Evolutionary conservation across 1,139 yeast genomes (phyloP), one percentile per base, ranked within the genome.

Genomic region (Zygosaccharomyces pseudobailii): DNA sequence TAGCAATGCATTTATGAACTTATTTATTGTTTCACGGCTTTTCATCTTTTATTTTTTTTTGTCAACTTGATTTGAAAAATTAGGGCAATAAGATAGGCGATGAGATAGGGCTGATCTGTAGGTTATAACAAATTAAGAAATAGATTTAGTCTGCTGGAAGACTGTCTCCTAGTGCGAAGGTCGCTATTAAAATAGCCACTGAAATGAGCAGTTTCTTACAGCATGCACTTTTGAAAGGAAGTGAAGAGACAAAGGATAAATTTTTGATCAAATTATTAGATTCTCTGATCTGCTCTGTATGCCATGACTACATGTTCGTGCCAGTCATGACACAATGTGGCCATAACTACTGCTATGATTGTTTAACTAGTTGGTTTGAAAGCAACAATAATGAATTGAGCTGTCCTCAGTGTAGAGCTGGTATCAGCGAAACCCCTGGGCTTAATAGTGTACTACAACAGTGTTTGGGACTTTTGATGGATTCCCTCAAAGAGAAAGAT

Each of bases 251-350:
- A 6, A 56, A 52, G 40, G 54, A 56, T 34, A 46, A 47, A 36
- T 20, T 58, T 7, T 40, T 61, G 22, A 30, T 46, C 3, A 55
- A 58, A 34, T 25, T 63, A 9, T 44, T 62, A n/a, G 63, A 59
- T 17, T 44, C 58, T 9, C 36, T 55, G n/a, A 49, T 56, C 32
- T 65, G 68, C 45, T 52, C 63, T 3, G 57, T 65, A 27, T 65
- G 68, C 42, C 67, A 63, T 43, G 68, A 65, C 22, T 55, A 58
- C 43, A 54, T 65, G 59, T 59, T 51, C 45, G 61, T 59, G 2
- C 68, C 68, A 2, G 62, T 63, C 52, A 60, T 63, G 62, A 57
- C 63, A 1, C 48, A 54, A 10, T 63, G 64, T 46, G 63, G 64
- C 24, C 66, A 58, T 55, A 57, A 61, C 53, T 62, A 59, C 46